Base-by-base conservation (phyloP, 768 basidiomycete species). In the Termitomyces sp. region DNA sequence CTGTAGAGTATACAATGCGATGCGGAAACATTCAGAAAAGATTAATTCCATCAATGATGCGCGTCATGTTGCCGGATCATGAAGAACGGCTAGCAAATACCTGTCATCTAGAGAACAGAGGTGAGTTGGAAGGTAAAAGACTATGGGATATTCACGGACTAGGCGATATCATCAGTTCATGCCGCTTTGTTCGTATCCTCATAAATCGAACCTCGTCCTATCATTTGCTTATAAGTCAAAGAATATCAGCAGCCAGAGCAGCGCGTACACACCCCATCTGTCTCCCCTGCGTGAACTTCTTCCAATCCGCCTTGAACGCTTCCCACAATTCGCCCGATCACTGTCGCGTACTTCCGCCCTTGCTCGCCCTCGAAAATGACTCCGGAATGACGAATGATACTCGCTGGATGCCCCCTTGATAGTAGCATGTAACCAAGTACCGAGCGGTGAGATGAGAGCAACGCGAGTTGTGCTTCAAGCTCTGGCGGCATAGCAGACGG, bases 151-250 rank as follows among this genome's bases (percentile, higher is more conserved):
- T 14, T 16, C 11, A 66, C 87, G 30, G 54, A 92, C 94, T 90
- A 56, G 94, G 94, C 2, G 94, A 92, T 59, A 97, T 94, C 88
- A 97, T 90, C 57, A 97, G 76, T 67, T 96, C 94, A 69, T 97
- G 94, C 52, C 89, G 81, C 68, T 84, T 91, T 58, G 94, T 96
- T 50, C 94, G 83, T 73, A 96, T 93, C 57, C 94, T 77, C 83
- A 97, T 85, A 66, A 96, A 92, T 59, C 84, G 82, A 46, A 96
- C 79, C 26, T 92, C 88, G 67, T 95, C 94, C 92, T 95, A 62
- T 3, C 54, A 30, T 36, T 20, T 10, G 51, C 33, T 30, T 38
- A 20, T 40, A 14, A 52, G 54, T n/a, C 43, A 13, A 55, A 3
- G 24, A 38, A 1, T 6, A n/a, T 20, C 32, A 5, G n/a, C 5